A percentile compares a stretch with the other conserved stretches of the same genome.
phyloP scores from a whole-genome alignment of 371 early-diverging fungal species.

The Choanephora cucurbitarum region DNA sequence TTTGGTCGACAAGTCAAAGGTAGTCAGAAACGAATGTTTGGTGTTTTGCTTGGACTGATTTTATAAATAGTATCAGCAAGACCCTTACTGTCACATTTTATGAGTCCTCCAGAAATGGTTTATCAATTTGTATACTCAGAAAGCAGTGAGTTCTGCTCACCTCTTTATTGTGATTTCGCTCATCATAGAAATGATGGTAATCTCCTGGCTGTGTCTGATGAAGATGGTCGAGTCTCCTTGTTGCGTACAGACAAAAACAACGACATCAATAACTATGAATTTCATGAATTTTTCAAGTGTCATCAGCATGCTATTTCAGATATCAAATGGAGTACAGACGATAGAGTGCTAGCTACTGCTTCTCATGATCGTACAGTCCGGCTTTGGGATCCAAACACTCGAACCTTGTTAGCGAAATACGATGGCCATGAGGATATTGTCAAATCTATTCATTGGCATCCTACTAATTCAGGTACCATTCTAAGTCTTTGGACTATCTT shows the following conservation, averaged over 20 bases:
- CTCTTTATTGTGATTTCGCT: conserved; percentile 16
- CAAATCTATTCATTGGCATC: conserved; percentile 58
- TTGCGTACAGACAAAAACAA: conserved; percentile 54
- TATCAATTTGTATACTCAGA: conserved; percentile 27
- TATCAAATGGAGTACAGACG: conserved; percentile 60
- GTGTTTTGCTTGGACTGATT: no score
- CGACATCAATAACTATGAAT: conserved; percentile 28
- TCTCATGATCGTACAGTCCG: conserved; percentile 59
- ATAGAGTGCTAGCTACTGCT: conserved; percentile 54
- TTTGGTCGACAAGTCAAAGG: no score
- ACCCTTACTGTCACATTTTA: conserved; percentile 10
- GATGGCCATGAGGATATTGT: conserved; percentile 57
- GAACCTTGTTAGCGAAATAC: conserved; percentile 43
- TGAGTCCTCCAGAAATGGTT: conserved; percentile 4
- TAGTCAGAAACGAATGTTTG: no score
- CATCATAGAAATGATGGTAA: conserved; percentile 36
- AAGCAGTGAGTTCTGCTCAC: conserved; percentile 19
- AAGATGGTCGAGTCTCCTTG: conserved; percentile 58
- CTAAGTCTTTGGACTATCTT: neutral
- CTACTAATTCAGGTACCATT: conserved; percentile 31
- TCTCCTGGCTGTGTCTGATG: conserved; percentile 65
- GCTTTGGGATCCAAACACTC: conserved; percentile 66
- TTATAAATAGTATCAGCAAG: conserved; percentile 16
- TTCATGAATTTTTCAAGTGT: conserved; percentile 13
- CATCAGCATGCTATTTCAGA: conserved; percentile 65